Base-by-base conservation (phyloP, 106 monocot species). In the Apostasia shenzhenica region DNA sequence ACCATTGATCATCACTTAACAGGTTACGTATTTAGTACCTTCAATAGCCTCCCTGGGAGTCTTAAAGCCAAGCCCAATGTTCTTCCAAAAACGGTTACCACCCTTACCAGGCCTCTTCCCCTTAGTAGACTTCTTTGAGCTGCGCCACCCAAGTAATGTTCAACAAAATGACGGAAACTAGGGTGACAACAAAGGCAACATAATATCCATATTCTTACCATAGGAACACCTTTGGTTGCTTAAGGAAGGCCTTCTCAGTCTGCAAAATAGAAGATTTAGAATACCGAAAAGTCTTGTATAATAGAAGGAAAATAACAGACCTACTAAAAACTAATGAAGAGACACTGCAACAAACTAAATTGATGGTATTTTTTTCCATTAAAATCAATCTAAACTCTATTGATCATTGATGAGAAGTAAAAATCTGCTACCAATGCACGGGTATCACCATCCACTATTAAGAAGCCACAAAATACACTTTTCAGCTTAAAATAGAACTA, bases 231-330 rank as follows among this genome's bases (percentile, higher is more conserved):
- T 78, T 85, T 2, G 85, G 81, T 59, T 85, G 85, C 75, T 85
- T 85, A 58, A 85, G 63, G 53, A 81, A 85, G 13, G 81, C 85
- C 72, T 75, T 85, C 78, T 85, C 85, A 5, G 85, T 85, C 85
- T 85, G 79, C 68, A 73, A n/a, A 65, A 65, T 48, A 2, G 37
- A 14, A 65, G 2, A 65, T 26, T 26, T 26, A 26, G 26, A 48
- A 48, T 47, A 64, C 14, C 4, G 50, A 50, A 50, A 5, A 50
- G 8, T 5, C 50, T 50, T 4, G 4, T 50, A 50, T 50, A 50
- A 50, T 50, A 8, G 8, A 5, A 8, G 8, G 8, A 5, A 50
- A 50, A 50, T 5, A 5, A 50, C 50, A 50, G 6, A 50, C 50
- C 8, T 50, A 50, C 50, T 4, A 50, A 8, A 50, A 50, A 50